phyloP scores from a whole-genome alignment of 208 protist species.

The Blastocrithidia nonstop region DNA sequence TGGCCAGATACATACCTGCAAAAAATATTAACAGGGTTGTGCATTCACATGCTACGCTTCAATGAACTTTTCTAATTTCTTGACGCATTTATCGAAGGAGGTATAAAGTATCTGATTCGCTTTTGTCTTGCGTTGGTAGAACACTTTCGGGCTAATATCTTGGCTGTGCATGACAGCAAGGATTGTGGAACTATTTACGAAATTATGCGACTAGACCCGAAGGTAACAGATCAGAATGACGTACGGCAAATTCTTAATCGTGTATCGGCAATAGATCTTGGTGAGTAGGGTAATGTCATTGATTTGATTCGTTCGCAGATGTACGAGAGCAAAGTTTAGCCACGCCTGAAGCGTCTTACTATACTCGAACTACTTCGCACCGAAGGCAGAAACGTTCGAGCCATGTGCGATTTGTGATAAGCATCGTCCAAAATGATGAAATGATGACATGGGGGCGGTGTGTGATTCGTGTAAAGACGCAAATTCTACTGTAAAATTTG shows the following conservation, averaged over 20 bases:
- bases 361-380: too few species aligned
- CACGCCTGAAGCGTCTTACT: conserved; percentile 50
- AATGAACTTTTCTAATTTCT: conserved; percentile 72
- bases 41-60: conserved; percentile 78
- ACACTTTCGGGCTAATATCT: conserved; percentile 61
- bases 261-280: conserved; percentile 49
- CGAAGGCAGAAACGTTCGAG: conserved; percentile 70
- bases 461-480: conserved; percentile 47
- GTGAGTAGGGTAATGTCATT: conserved; percentile 27
- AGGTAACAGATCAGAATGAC: conserved; percentile 29
- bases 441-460: conserved; percentile 55
- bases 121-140: conserved; percentile 76
- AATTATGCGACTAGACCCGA: conserved; percentile 73
- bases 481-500: conserved; percentile 18
- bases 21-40: conserved; percentile 83
- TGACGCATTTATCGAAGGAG: conserved; percentile 65
- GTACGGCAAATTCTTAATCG: conserved; percentile 41
- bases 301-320: conserved; percentile 46
- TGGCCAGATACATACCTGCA: conserved; percentile 86
- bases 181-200: conserved; percentile 68
- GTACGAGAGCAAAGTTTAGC: conserved; percentile 53
- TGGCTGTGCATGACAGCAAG: conserved; percentile 25
- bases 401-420: conserved; percentile 63
- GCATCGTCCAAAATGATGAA: conserved; percentile 54
- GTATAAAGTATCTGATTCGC: conserved; percentile 62